These are phyloP conservation scores for Solanum aculeatissimum DNA, from an alignment of 305 asterid species.

Conservation along the genomic window DNA sequence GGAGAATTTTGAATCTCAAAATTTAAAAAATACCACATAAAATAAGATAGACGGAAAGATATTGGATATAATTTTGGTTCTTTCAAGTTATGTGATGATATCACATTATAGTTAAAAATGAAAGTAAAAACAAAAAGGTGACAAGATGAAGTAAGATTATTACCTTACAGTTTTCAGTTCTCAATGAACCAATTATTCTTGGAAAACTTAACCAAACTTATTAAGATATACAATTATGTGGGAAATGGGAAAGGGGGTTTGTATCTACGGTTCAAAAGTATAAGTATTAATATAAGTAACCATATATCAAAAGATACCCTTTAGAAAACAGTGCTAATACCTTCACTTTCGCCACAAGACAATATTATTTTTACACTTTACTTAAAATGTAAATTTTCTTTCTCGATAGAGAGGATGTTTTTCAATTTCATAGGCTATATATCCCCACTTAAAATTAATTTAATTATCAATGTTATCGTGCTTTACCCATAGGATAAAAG, in stretches of 20 bases:
- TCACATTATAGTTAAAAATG: neutral
- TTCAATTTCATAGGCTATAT: neutral
- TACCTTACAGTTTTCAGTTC: neutral
- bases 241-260: neutral
- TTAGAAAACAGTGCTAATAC: neutral
- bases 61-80: neutral
- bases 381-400: neutral
- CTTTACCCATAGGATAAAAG: neutral
- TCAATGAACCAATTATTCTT: neutral
- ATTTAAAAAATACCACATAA: neutral
- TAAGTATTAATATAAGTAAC: neutral
- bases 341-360: conserved; percentile 24
- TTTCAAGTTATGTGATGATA: neutral
- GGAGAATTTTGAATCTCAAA: rapidly evolving
- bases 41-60: neutral
- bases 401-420: neutral
- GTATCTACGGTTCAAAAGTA: neutral
- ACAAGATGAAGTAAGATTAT: neutral
- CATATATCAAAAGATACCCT: neutral
- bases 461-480: neutral
- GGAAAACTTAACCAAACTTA: neutral
- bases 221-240: neutral
- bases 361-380: conserved; percentile 1
- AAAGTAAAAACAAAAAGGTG: neutral
- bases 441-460: neutral